Conservation (phyloP, 441 rosid genomes). For the Erodium chrysanthum region DNA sequence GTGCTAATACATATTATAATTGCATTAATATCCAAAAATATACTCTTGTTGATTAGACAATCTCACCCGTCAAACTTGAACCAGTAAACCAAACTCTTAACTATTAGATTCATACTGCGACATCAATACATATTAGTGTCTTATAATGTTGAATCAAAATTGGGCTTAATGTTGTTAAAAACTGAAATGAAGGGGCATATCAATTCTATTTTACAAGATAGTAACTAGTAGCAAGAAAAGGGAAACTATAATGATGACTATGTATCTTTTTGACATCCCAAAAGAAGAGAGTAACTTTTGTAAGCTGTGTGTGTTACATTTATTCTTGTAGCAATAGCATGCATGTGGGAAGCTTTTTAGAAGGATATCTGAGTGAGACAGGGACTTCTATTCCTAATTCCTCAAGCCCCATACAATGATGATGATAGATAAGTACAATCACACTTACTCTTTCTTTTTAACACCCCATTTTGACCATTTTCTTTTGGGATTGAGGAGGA, state of each 20-base stretch:
- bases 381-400: neutral
- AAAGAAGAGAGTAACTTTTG: conserved; percentile 4
- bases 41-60: neutral
- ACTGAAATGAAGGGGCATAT: no score
- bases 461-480: no score
- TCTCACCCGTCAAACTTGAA: no score
- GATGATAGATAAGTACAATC: neutral
- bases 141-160: no score
- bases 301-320: neutral
- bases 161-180: no score
- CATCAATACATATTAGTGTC: no score
- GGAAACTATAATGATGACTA: neutral
- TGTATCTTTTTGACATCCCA: conserved; percentile 1
- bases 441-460: no score
- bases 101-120: neutral
- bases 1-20: neutral
- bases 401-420: conserved; percentile 5
- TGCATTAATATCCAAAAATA: neutral
- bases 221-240: neutral
- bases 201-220: no score
- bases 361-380: neutral
- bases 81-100: neutral
- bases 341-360: conserved; percentile 3
- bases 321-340: conserved; percentile 6
- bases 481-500: no score